phyloP scores from a whole-genome alignment of 371 early-diverging fungal genomes.

The Circinella umbellata region DNA sequence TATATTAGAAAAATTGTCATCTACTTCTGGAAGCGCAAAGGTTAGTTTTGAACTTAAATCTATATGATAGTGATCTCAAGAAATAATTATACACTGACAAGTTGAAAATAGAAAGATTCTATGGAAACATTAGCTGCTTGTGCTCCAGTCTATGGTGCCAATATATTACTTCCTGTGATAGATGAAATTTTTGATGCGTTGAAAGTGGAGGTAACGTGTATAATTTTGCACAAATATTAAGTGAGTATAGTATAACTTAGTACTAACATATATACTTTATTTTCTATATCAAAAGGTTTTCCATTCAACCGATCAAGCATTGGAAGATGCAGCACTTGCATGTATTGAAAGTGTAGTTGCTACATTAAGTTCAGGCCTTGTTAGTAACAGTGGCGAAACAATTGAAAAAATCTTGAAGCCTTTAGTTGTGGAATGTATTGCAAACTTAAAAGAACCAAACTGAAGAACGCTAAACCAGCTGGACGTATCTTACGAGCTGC shows the following conservation, averaged over 20 bases:
- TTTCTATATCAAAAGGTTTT: slow-evolving; percentile 4
- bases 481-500: slow-evolving; percentile 70
- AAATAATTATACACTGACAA: slow-evolving; percentile 2
- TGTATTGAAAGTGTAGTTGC: slow-evolving; percentile 44
- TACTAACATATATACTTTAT: too few relatives aligned
- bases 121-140: slow-evolving; percentile 83
- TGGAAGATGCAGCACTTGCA: slow-evolving; percentile 15
- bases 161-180: slow-evolving; percentile 61
- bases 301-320: slow-evolving; percentile 15
- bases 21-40: slow-evolving; percentile 89
- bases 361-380: slow-evolving; percentile 50
- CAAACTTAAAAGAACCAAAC: slow-evolving; percentile 70
- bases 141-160: slow-evolving; percentile 77
- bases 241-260: too few relatives aligned
- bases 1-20: slow-evolving; percentile 88
- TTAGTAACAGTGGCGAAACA: slow-evolving; percentile 39
- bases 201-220: slow-evolving; percentile 63
- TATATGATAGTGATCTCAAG: background rate
- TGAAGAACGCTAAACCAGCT: slow-evolving; percentile 72
- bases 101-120: slow-evolving; percentile 71
- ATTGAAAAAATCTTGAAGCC: slow-evolving; percentile 66
- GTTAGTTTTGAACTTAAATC: slow-evolving; percentile 32
- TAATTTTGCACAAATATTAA: background rate
- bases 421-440: slow-evolving; percentile 68
- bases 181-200: slow-evolving; percentile 71